phyloP scores from a whole-genome alignment of 176 grass and related monocot species.

The Lolium rigidum region DNA sequence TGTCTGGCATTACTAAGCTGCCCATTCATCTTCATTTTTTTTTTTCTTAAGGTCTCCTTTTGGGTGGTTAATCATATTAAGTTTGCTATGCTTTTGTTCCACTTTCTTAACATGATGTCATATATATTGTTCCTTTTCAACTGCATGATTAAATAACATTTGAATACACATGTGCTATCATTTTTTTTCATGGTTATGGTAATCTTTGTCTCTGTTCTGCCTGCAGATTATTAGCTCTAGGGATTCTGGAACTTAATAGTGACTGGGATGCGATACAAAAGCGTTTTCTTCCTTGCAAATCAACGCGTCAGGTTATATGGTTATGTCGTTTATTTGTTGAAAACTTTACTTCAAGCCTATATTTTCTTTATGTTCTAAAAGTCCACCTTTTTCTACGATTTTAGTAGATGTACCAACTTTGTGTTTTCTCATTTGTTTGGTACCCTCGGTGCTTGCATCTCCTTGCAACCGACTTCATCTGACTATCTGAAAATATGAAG shows the following conservation, averaged over 20 bases:
- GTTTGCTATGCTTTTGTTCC: conserved; percentile 18
- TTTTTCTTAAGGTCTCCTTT: conserved; percentile 5
- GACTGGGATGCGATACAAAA: conserved; percentile 90
- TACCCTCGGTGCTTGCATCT: background rate
- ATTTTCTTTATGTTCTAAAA: background rate
- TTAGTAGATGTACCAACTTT: conserved; percentile 29
- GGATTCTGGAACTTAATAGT: conserved; percentile 82
- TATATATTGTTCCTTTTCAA: conserved; percentile 13
- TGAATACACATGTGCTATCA: background rate
- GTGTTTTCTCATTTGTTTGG: conserved; percentile 34
- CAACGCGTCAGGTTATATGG: conserved; percentile 74
- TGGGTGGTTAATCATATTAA: conserved; percentile 35
- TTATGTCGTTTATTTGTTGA: conserved; percentile 9
- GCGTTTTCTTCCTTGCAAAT: conserved; percentile 93
- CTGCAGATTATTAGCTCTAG: conserved; percentile 90
- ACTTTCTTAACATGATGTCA: conserved; percentile 21
- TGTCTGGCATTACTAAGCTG: conserved; percentile 36
- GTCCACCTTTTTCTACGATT: conserved; percentile 35
- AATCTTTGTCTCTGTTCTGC: conserved; percentile 29
- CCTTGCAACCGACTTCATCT: background rate
- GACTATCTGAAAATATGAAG: conserved; percentile 21
- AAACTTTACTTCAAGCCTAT: conserved; percentile 31
- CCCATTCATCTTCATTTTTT: conserved; percentile 13
- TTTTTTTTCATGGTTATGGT: conserved; percentile 26
- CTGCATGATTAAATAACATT: conserved; percentile 17